Conservation (phyloP, 1,284 basidiomycete species). For the Fistulina hepatica region DNA sequence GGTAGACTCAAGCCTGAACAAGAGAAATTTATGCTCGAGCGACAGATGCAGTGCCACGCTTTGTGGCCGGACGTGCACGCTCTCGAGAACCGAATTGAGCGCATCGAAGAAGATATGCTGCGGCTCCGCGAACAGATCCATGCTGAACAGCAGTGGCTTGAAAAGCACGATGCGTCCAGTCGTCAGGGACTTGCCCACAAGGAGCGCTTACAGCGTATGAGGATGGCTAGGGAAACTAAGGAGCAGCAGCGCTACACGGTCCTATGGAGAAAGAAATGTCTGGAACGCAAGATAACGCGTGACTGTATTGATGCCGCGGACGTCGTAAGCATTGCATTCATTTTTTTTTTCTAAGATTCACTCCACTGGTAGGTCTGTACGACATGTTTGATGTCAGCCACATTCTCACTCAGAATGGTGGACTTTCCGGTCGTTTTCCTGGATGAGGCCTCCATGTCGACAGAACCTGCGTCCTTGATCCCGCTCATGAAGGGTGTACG, state of each 20-base stretch:
- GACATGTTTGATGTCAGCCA: constrained; percentile 69
- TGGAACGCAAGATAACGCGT: constrained; percentile 43
- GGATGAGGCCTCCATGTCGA: constrained; percentile 91
- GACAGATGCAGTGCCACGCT: too few relatives aligned
- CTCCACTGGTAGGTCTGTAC: constrained; percentile 80
- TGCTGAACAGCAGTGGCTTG: too few relatives aligned
- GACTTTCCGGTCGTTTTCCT: constrained; percentile 93
- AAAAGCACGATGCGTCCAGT: too few relatives aligned
- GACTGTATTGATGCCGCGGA: constrained; percentile 60
- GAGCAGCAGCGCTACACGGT: constrained; percentile 26
- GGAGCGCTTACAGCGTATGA: constrained; percentile 35
- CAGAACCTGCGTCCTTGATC: constrained; percentile 80
- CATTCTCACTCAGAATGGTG: constrained; percentile 43
- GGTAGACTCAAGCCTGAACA: constrained; percentile 54
- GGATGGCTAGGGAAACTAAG: constrained; percentile 25
- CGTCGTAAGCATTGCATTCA: constrained; percentile 32
- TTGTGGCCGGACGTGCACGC: too few relatives aligned
- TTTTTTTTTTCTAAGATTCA: constrained; percentile 8
- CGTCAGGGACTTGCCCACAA: too few relatives aligned
- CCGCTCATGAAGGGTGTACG: constrained; percentile 83
- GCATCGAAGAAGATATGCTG: too few relatives aligned
- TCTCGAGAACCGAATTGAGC: too few relatives aligned
- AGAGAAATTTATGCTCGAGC: constrained; percentile 20
- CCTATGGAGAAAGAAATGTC: constrained; percentile 33
- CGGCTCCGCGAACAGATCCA: too few relatives aligned